Conservation (phyloP, 2,329 filamentous ascomycete genomes). For the Aspergillus sclerotialis region DNA sequence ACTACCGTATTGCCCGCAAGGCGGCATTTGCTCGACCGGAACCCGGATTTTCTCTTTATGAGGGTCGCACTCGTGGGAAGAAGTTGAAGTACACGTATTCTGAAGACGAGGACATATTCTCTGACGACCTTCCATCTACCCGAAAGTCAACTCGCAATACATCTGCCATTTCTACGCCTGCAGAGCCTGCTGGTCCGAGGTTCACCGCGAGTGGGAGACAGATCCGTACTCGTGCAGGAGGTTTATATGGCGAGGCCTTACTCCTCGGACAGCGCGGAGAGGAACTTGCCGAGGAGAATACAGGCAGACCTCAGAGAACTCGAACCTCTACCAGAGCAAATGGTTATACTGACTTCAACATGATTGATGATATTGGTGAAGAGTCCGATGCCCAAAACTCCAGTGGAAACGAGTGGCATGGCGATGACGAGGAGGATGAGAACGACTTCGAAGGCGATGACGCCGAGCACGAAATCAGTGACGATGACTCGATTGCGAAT, state of each 20-base stretch:
- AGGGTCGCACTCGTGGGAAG: slow-evolving; percentile 92
- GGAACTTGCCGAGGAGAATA: slow-evolving; percentile 40
- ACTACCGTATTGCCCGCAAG: slow-evolving; percentile 80
- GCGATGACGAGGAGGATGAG: slow-evolving; percentile 68
- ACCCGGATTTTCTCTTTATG: slow-evolving; percentile 85
- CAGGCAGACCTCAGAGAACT: slow-evolving; percentile 33
- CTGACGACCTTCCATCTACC: slow-evolving; percentile 57
- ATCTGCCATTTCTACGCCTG: slow-evolving; percentile 65
- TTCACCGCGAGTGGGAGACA: slow-evolving; percentile 83
- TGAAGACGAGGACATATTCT: slow-evolving; percentile 71
- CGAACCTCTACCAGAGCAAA: slow-evolving; percentile 21
- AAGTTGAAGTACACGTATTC: slow-evolving; percentile 95
- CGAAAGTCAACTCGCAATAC: slow-evolving; percentile 57
- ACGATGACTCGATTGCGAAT: slow-evolving; percentile 39
- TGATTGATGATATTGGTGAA: slow-evolving; percentile 58
- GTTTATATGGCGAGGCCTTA: slow-evolving; percentile 49
- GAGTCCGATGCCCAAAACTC: slow-evolving; percentile 56
- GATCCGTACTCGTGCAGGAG: slow-evolving; percentile 51
- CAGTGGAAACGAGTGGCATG: slow-evolving; percentile 62
- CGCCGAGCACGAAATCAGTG: slow-evolving; percentile 36
- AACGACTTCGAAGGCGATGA: slow-evolving; percentile 55
- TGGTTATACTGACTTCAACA: slow-evolving; percentile 49
- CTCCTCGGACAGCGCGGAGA: slow-evolving; percentile 48
- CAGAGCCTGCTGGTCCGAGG: slow-evolving; percentile 57
- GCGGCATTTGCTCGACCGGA: slow-evolving; percentile 83